Evolutionary conservation across 164 flowering plant genomes (phyloP).

Genomic region (Tinospora cordifolia): DNA sequence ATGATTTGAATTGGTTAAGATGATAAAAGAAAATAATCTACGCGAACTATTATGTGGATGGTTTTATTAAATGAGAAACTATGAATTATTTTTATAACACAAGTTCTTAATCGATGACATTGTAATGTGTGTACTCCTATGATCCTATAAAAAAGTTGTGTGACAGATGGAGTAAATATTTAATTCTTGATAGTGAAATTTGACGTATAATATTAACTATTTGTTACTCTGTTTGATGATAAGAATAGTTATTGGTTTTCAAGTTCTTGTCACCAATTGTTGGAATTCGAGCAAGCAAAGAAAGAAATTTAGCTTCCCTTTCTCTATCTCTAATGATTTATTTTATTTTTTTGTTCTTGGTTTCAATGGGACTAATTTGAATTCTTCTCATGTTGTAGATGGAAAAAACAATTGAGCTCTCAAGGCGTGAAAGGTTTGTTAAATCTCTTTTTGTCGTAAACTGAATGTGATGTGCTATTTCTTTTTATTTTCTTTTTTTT

Average conservation of each 20-base stretch:
- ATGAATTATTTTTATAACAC: neutral
- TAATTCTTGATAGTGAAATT: neutral
- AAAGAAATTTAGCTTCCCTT: neutral
- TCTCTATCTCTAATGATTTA: too few species aligned
- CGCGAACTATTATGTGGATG: too few species aligned
- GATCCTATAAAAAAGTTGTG: neutral
- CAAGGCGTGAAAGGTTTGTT: conserved; percentile 33
- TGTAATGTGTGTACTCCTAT: neutral
- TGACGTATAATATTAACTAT: neutral
- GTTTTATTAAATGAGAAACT: too few species aligned
- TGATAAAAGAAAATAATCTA: too few species aligned
- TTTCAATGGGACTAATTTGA: neutral
- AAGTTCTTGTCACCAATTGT: neutral
- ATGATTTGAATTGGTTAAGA: too few species aligned
- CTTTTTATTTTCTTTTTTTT: too few species aligned
- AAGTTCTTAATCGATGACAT: neutral
- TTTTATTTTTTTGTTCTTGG: neutral
- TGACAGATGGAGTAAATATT: neutral
- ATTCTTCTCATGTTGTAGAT: conserved; percentile 17
- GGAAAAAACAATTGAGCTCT: conserved; percentile 30
- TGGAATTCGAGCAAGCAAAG: neutral
- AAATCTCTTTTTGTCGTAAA: neutral
- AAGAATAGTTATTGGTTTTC: neutral
- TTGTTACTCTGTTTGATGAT: too few species aligned
- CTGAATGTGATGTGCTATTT: neutral